Base-by-base conservation (phyloP, 1,284 basidiomycete genomes). In the Cryptococcus sp. region DNA sequence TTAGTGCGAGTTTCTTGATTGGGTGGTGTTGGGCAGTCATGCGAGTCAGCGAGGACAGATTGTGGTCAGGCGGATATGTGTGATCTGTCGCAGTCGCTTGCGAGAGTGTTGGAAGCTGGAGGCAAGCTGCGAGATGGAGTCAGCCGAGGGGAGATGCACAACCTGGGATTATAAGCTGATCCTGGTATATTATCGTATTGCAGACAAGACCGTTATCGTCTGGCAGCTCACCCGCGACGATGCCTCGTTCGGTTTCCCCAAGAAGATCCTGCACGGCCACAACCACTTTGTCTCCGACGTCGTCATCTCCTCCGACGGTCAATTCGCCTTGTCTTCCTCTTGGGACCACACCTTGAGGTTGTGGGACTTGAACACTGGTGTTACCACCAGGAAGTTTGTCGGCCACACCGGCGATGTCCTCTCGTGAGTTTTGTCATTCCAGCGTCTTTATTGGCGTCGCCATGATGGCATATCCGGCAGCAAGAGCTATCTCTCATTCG, bases 251-350 rank as follows among this genome's bases (percentile, higher is more conserved):
- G 93, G 93, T 57, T 94, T 88, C 84, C 93, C 94, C 66, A 99
- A 98, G 84, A 89, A 89, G 76, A 92, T 98, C 78, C 88, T 99
- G 66, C 89, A 93, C 80, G 96, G 96, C 68, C 96, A 99, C 86
- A 98, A 98, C 84, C 94, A 98, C 85, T 99, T 99, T 78, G 96
- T 99, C 65, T 99, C 96, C 54, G 96, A 99, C 81, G 91, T 99
- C 70, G 94, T 96, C 75, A 92, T 96, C 80, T 95, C 93, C 62
- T 97, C 93, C 65, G 95, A 99, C 80, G 95, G 95, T 77, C 95
- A 99, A 83, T 99, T 99, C 80, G 96, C 96, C 55, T 89, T 99
- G 63, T 99, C 96, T 63, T 90, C 96, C 50, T 99, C 95, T 52
- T 99, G 96, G 96, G 96, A 99, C 84, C 95, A 99, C 84, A 98